Evolutionary conservation across 2,329 filamentous ascomycete genomes (phyloP).

Genomic region (Calonectria hongkongensis): DNA sequence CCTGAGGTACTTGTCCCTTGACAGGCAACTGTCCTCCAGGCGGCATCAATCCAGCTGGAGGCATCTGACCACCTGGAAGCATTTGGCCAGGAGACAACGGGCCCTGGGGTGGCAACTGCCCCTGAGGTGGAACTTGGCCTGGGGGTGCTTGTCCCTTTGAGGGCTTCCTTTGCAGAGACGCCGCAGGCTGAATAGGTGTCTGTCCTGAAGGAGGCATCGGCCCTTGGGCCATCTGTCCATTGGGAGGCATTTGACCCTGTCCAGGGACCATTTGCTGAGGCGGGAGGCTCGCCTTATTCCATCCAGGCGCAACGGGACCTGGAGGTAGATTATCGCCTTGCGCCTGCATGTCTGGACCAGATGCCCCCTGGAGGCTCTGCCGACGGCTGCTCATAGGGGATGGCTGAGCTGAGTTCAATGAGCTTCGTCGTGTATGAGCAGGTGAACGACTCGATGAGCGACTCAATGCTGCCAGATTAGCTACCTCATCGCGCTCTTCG

Average conservation of each 20-base stretch:
- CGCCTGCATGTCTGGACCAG: constrained; percentile 11
- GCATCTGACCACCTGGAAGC: neutral
- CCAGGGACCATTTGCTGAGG: constrained; percentile 35
- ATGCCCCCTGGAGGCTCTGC: constrained; percentile 46
- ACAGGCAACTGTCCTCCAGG: neutral
- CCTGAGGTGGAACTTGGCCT: constrained; percentile 19
- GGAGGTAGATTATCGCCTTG: constrained; percentile 35
- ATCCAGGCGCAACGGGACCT: constrained; percentile 10
- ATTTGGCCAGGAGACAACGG: neutral
- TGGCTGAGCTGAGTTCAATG: constrained; percentile 44
- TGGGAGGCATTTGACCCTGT: constrained; percentile 25
- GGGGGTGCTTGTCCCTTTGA: constrained; percentile 40
- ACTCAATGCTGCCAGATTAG: constrained; percentile 37
- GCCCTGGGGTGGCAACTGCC: constrained; percentile 3
- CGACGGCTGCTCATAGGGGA: constrained; percentile 48
- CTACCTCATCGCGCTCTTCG: constrained; percentile 53
- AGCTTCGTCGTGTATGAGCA: constrained; percentile 43
- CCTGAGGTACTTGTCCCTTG: constrained; percentile 7
- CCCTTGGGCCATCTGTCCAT: constrained; percentile 1
- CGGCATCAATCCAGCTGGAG: constrained; percentile 11
- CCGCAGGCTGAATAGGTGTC: constrained; percentile 26
- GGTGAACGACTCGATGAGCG: constrained; percentile 46
- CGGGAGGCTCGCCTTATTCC: constrained; percentile 16
- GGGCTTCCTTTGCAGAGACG: constrained; percentile 47
- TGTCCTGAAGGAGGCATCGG: constrained; percentile 32